These are phyloP conservation scores for Plasmodium gaboni DNA, from an alignment of 169 alveolate species.

Conservation along the genomic window DNA sequence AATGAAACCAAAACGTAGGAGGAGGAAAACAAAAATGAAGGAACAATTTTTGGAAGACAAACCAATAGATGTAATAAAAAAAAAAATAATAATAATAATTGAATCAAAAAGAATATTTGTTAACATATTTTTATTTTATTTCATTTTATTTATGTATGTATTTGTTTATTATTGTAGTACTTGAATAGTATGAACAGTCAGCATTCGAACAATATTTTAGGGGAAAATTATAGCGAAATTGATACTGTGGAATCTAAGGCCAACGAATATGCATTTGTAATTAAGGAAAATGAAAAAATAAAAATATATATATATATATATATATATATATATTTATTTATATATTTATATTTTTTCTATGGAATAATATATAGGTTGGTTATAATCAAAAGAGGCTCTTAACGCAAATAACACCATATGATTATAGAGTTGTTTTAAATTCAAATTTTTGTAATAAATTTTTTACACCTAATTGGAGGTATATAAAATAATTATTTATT, in stretches of 20 bases:
- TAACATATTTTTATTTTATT: background rate
- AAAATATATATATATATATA: background rate
- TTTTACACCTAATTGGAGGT: constrained; percentile 67
- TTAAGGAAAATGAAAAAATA: background rate
- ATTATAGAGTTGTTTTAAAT: constrained; percentile 38
- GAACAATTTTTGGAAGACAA: constrained; percentile 59
- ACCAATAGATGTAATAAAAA: constrained; percentile 38
- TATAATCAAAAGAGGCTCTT: constrained; percentile 64
- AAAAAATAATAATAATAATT: background rate
- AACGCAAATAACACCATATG: constrained; percentile 73
- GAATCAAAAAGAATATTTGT: background rate
- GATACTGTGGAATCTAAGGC: constrained; percentile 58
- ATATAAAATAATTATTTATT: background rate
- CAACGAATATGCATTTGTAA: constrained; percentile 64
- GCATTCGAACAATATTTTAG: constrained; percentile 1
- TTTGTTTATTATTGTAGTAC: constrained; percentile 8
- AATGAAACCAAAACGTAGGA: constrained; percentile 50
- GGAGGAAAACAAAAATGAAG: constrained; percentile 44
- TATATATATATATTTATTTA: background rate
- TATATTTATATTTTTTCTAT: background rate
- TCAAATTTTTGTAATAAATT: constrained; percentile 40
- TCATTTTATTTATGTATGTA: background rate
- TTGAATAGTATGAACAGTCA: constrained; percentile 13
- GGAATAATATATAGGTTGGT: constrained; percentile 33
- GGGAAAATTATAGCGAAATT: background rate